Evolutionary conservation across 306 rosid genomes (phyloP), one percentile per base, ranked within the genome.

Genomic region (Coriaria nepalensis): DNA sequence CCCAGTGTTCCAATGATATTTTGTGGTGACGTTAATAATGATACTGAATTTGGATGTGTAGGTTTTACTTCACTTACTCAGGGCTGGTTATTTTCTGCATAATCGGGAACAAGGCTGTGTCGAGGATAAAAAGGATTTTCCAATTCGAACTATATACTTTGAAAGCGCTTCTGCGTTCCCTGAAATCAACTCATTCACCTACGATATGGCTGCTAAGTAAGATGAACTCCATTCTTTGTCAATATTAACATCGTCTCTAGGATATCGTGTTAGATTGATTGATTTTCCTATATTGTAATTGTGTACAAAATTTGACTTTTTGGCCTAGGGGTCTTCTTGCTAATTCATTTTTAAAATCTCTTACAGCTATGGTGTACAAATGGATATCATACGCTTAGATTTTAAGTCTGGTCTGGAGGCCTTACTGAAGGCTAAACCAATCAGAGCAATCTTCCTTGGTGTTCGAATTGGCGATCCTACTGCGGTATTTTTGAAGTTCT

Each of bases 381-480:
- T 90, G 70, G 97, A 90, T 62, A 81, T 72, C 62, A 81, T 90
- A 57, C 52, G 76, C 71, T 48, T 62, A 45, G 95, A 90, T 73
- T 84, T 90, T 67, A 90, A 84, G 73, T 81, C 95, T 64, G 95
- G 95, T 59, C 71, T 90, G 83, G 95, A 90, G 78, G 68, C 72
- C 65, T 73, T 90, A 71, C 68, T 90, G 11, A 84, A 81, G 52
- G 56, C 67, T 20, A 81, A 71, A 43, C 97, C 95, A 35, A 67
- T 90, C 48, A 73, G 86, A 68, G 97, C 93, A 53, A 84, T 84
- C 73, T 84, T 90, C 62, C 94, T 90, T 45, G 97, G 97, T 52
- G 97, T 84, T 48, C 92, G 95, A 51, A 84, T 84, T 41, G 97
- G 95, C 50, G 95, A 90, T 69, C 97, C 97, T 66, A 84, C 97